These are phyloP conservation scores for Verticillium nubilum DNA, from an alignment of 2,329 filamentous ascomycete species.

Conservation along the genomic window DNA sequence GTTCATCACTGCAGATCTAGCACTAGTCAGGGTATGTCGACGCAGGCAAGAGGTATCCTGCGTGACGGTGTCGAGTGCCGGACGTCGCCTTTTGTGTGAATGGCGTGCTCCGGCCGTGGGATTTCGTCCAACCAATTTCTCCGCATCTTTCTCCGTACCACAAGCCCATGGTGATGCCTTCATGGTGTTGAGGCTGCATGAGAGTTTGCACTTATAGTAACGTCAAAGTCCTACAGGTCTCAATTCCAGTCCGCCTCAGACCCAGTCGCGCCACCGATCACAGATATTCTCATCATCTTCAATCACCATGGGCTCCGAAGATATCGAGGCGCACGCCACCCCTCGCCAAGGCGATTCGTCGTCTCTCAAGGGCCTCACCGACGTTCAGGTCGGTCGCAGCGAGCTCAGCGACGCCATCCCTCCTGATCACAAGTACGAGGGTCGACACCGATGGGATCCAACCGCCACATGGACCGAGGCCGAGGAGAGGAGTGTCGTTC, in stretches of 20 bases:
- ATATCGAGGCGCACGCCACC: constrained; percentile 19
- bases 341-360: constrained; percentile 16
- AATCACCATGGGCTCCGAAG: constrained; percentile 16
- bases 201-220: neutral
- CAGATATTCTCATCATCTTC: neutral
- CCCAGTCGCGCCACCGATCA: no score
- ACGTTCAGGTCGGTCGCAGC: constrained; percentile 29
- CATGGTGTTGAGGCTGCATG: neutral
- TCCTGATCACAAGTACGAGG: constrained; percentile 30
- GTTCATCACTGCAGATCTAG: neutral
- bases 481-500: constrained; percentile 50
- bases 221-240: neutral
- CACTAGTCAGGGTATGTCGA: neutral
- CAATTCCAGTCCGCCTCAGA: no score
- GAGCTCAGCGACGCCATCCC: constrained; percentile 25
- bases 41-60: neutral
- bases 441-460: constrained; percentile 34
- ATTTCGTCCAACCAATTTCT: constrained; percentile 2
- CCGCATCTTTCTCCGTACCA: constrained; percentile 1
- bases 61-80: neutral
- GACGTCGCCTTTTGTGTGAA: neutral
- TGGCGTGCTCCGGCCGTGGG: neutral
- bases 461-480: constrained; percentile 43
- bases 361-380: constrained; percentile 15
- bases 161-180: neutral